phyloP scores from a whole-genome alignment of 2,329 filamentous ascomycete genomes.

The Xylaria sp. region DNA sequence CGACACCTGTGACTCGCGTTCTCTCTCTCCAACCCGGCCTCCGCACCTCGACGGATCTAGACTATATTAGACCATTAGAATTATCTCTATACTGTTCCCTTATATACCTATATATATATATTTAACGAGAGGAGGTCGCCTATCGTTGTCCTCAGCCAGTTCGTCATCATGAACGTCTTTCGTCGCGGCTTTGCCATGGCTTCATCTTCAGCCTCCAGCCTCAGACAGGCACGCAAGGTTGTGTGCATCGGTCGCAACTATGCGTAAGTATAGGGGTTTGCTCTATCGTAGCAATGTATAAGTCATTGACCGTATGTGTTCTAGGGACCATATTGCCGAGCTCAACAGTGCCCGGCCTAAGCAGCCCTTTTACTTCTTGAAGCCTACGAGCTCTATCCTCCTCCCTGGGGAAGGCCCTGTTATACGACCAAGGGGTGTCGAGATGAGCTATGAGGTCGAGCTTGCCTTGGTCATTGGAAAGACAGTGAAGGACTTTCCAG shows the following conservation, averaged over 20 bases:
- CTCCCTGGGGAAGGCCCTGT: conserved; percentile 79
- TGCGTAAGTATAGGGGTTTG: conserved; percentile 67
- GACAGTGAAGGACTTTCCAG: conserved; percentile 74
- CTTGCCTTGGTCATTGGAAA: conserved; percentile 88
- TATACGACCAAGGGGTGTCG: conserved; percentile 80
- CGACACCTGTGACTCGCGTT: conserved; percentile 7
- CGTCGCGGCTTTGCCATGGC: conserved; percentile 44
- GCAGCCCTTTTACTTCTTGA: conserved; percentile 99
- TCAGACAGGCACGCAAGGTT: conserved; percentile 70
- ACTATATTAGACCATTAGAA: not conserved
- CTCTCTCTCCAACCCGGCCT: conserved; percentile 3
- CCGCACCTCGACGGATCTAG: conserved; percentile 2
- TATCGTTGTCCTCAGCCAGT: not conserved
- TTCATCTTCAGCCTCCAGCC: conserved; percentile 49
- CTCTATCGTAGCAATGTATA: not conserved
- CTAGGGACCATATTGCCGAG: conserved; percentile 91
- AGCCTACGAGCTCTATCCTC: conserved; percentile 86
- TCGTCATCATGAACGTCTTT: conserved; percentile 42
- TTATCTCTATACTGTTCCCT: conserved; percentile 2
- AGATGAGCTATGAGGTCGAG: conserved; percentile 94
- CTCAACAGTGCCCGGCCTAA: conserved; percentile 86
- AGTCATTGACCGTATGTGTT: conserved; percentile 1
- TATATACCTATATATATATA: conserved; percentile 11
- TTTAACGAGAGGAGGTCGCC: conserved; percentile 3
- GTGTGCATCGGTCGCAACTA: conserved; percentile 97